Evolutionary conservation across 2,329 filamentous ascomycete genomes (phyloP), one percentile per base, ranked within the genome.

Genomic region (Neofusicoccum laricinum): DNA sequence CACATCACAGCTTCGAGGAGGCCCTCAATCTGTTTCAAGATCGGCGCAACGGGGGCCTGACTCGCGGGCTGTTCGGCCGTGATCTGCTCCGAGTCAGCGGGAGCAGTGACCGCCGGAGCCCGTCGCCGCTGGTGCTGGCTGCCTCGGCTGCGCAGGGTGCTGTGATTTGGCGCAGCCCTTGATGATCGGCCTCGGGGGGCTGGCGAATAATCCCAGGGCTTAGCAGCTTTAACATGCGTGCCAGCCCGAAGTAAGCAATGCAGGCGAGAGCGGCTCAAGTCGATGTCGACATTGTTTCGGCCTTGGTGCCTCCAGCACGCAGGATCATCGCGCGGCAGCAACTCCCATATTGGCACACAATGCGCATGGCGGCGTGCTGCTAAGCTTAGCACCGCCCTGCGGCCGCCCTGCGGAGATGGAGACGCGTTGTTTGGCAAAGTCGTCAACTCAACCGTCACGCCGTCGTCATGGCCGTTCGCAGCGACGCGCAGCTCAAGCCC

Each of bases 301-400:
- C 38, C 53, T 10, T 30, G 41, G 38, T 21, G 40, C 12, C 40
- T 43, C 15, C 14, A n/a, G 40, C 41, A 15, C 30, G n/a, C 25
- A 59, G 25, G 55, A 59, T 46, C 55, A 19, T 30, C 55, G 55
- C 40, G 53, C 38, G 8, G 55, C 55, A 40, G 55, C 41, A 59
- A 45, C 30, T 59, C 55, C 55, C 55, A 59, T 59, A 59, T 59
- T 59, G 55, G 41, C 53, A 43, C 38, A 43, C 53, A 58, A 58
- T 58, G 53, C 53, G 40, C 53, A 55, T 55, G 34, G 34, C 51
- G 38, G 51, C 21, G 53, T n/a, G 40, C 38, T 46, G 38, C 55
- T 36, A 45, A 59, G 55, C 55, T 34, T 45, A 59, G 55, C 55
- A 59, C n/a, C 41, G 40, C 55, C 55, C 55, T 59, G 40, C 55